Percentiles rank a stretch among this genome's conserved stretches.
phyloP scores from a whole-genome alignment of 805 yeast species.

The Candida ovalis region DNA sequence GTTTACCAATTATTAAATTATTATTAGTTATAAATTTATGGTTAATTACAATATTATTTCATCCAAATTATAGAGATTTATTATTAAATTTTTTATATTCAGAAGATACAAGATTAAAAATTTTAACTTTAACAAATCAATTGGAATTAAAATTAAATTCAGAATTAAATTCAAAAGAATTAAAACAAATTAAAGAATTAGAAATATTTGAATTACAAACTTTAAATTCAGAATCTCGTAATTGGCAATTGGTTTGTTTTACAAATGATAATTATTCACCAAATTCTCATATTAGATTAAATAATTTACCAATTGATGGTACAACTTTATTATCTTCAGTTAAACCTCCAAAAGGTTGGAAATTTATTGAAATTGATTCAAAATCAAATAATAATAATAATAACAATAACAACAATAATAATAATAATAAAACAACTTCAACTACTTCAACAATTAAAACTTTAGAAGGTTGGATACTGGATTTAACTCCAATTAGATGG shows the following conservation, averaged over 20 bases:
- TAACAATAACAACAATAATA: no score
- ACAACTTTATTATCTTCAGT: conserved; percentile 35
- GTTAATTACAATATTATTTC: conserved; percentile 41
- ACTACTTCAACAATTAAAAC: conserved; percentile 6
- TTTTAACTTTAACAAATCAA: conserved; percentile 45
- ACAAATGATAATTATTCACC: conserved; percentile 50
- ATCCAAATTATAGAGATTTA: conserved; percentile 50
- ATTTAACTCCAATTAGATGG: conserved; percentile 64
- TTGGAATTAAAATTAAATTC: conserved; percentile 41
- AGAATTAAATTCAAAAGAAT: conserved; percentile 36
- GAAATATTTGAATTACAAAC: conserved; percentile 69
- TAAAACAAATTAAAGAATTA: conserved; percentile 44
- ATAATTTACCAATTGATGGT: conserved; percentile 26
- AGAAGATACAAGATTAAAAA: conserved; percentile 59
- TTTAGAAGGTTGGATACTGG: conserved; percentile 57
- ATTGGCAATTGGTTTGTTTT: conserved; percentile 65
- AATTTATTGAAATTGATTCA: conserved; percentile 33
- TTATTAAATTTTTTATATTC: conserved; percentile 48
- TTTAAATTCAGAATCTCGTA: conserved; percentile 42
- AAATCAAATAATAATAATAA: no score
- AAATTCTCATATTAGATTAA: conserved; percentile 40
- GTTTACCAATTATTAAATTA: conserved; percentile 29
- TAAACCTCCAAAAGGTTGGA: conserved; percentile 60
- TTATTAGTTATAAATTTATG: conserved; percentile 43
- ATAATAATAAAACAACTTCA: no score